Evolutionary conservation across 78 protist genomes (phyloP), one percentile per base, ranked within the genome.

Genomic region (Salpingoeca rosetta): DNA sequence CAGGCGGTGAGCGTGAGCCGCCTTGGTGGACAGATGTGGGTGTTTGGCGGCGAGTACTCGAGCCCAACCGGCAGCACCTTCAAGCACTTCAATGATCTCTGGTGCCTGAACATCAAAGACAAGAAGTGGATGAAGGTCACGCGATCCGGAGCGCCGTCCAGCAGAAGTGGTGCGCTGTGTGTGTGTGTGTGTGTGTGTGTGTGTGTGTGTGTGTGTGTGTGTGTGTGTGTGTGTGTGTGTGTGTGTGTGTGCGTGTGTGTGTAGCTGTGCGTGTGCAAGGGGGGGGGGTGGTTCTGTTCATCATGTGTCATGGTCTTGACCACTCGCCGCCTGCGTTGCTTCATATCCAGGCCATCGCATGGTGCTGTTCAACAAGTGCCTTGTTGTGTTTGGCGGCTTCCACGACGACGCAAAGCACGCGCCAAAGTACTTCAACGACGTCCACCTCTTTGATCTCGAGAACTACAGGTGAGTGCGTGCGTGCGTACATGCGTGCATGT

Each of bases 301-400:
- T n/a, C n/a, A n/a, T n/a, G n/a, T n/a, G n/a, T n/a, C n/a, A n/a
- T n/a, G n/a, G n/a, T n/a, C n/a, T n/a, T n/a, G n/a, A n/a, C n/a
- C n/a, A n/a, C n/a, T n/a, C n/a, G n/a, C n/a, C n/a, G n/a, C n/a
- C n/a, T n/a, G n/a, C n/a, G n/a, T n/a, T n/a, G n/a, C n/a, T n/a
- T n/a, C n/a, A n/a, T n/a, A n/a, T n/a, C n/a, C n/a, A 51, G 92
- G 92, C 1, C 92, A 89, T 65, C 76, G 92, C 31, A 89, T 89
- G 89, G 56, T 41, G 27, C n/a, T 85, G 27, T 77, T 51, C 31
- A 87, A 87, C 57, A 39, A 56, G 35, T 44, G 35, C 0, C 38
- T 83, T 3, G 82, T 86, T 44, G 1, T 89, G 84, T 89, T 86
- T 44, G 92, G 92, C 17, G 92, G 92, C 28, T 89, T 85, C 80